Evolutionary conservation across 352 stramenopile genomes (phyloP), one percentile per base, ranked within the genome.

Genomic region (Phytophthora tentaculata): DNA sequence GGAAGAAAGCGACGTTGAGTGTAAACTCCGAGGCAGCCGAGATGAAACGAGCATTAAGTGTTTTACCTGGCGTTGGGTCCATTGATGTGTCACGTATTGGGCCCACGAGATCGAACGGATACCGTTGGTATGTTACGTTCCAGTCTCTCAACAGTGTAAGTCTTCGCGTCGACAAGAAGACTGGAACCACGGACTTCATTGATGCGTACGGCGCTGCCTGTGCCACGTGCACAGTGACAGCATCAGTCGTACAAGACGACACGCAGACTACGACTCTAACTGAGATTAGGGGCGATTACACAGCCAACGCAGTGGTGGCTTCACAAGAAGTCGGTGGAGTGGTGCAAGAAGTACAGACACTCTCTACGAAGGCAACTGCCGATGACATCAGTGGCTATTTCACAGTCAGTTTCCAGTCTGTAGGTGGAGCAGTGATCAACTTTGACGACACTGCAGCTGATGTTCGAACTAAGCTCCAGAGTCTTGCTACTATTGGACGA

Each of bases 391-490:
- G 66, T 8, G 87, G 87, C 5, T 81, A 80, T 13, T 90, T 95
- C 56, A 48, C 68, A 2, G 49, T 92, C 6, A 90, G 90, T n/a
- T 95, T 95, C 32, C 77, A 78, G 48, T 81, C 80, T 19, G 72
- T 70, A 12, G 78, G 86, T 43, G 55, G 77, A 8, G 84, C 74
- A 24, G 67, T 86, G 3, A 78, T 95, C 54, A 89, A 90, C 61
- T 82, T 74, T 59, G 81, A 92, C 44, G 87, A 95, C 45, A 92
- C 83, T 8, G 81, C 83, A 17, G 59, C 57, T 0, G 87, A 95
- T 47, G 74, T 95, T n/a, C 79, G 84, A 41, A 88, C 84, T 5
- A 95, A 92, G 50, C 70, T 95, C 1, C 80, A 95, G 51, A 85
- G 74, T 20, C 23, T 95, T 0, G 71, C 87, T 24, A 87, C 84